These are phyloP conservation scores for Kwoniella bestiolae DNA, from an alignment of 768 basidiomycete genomes.

Conservation along the genomic window DNA sequence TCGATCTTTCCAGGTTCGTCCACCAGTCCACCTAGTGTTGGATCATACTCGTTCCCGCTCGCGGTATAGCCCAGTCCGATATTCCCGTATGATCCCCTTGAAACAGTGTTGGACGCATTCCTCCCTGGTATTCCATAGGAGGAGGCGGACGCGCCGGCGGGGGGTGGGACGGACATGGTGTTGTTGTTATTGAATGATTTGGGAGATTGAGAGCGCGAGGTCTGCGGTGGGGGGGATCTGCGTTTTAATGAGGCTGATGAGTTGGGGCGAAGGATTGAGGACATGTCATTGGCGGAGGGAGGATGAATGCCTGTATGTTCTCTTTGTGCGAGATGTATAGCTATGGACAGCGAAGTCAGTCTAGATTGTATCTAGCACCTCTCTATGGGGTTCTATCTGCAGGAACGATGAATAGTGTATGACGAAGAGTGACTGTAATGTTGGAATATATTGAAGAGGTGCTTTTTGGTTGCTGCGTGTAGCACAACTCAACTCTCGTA, in stretches of 20 bases:
- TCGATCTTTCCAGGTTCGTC: conserved; percentile 19
- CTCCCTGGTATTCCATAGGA: conserved; percentile 15
- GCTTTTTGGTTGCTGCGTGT: neutral
- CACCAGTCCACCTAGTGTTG: conserved; percentile 12
- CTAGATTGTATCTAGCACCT: neutral
- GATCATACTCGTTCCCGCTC: conserved; percentile 7
- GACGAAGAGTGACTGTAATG: too few relatives aligned
- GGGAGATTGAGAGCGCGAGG: conserved; percentile 27
- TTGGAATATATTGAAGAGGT: neutral
- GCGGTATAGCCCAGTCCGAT: neutral
- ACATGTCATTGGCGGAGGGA: conserved; percentile 3
- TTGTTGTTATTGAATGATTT: too few relatives aligned
- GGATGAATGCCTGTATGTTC: neutral
- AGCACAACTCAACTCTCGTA: neutral
- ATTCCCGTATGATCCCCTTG: conserved; percentile 15
- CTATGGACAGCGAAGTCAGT: too few relatives aligned
- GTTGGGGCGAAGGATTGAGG: conserved; percentile 10
- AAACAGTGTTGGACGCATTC: conserved; percentile 3
- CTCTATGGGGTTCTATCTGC: too few relatives aligned
- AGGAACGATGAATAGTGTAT: too few relatives aligned
- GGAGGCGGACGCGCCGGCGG: conserved; percentile 15
- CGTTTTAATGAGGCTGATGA: conserved; percentile 29
- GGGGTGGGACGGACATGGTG: neutral
- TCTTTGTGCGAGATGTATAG: too few relatives aligned
- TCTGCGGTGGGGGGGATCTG: conserved; percentile 43